A percentile compares a stretch with the other conserved stretches of the same genome.
These are phyloP conservation scores for Chondrus crispus DNA, from an alignment of 23 red algal species.

Conservation along the genomic window DNA sequence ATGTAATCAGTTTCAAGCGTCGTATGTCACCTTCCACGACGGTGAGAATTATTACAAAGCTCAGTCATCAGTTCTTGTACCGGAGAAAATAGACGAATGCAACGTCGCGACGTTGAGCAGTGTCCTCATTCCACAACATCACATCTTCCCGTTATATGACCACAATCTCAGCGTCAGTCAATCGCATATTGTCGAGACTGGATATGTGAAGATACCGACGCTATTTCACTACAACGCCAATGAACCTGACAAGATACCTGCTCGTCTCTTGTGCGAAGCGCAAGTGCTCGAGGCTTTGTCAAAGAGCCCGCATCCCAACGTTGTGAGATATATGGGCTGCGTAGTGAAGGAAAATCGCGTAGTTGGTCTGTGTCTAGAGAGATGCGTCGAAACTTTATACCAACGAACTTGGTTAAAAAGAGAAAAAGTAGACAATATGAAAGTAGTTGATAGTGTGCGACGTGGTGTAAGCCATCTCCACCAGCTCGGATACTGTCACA, in stretches of 20 bases:
- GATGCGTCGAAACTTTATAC: constrained; percentile 19
- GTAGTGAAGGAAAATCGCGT: constrained; percentile 19
- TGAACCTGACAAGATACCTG: too few species aligned
- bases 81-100: not conserved
- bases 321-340: constrained; percentile 20
- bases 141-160: constrained; percentile 14
- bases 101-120: constrained; percentile 15
- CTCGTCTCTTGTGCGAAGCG: not conserved
- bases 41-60: not conserved
- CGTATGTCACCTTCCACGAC: constrained; percentile 8
- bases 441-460: not conserved
- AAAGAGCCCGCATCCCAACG: constrained; percentile 12
- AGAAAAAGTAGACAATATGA: not conserved
- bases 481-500: constrained; percentile 2
- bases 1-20: not conserved
- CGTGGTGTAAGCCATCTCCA: not conserved
- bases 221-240: not conserved
- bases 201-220: not conserved
- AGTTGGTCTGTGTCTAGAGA: constrained; percentile 15
- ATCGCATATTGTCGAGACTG: not conserved
- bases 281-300: constrained; percentile 3
- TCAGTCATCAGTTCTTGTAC: not conserved
- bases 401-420: constrained; percentile 19
- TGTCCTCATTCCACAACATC: not conserved
- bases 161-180: not conserved